Percentiles rank a stretch among this genome's conserved stretches.
Conservation (phyloP, 192 early-diverging fungal genomes). For the Linnemannia exigua region DNA sequence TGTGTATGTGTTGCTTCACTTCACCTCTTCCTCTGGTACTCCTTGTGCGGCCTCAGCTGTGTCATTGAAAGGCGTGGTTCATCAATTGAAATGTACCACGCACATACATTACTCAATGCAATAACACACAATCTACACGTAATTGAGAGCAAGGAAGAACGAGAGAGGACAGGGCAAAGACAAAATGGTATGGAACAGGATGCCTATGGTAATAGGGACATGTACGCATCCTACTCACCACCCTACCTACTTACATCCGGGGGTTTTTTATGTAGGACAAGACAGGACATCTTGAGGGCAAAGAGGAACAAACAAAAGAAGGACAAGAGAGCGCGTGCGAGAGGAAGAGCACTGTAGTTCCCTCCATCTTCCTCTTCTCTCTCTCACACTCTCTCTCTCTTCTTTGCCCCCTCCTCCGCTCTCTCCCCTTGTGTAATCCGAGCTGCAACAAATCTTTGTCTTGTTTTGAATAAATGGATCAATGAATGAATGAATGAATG, state of each 20-base stretch:
- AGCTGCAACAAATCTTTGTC: not conserved
- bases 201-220: not conserved
- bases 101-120: not conserved
- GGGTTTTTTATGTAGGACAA: not conserved
- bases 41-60: not conserved
- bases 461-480: not conserved
- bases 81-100: not conserved
- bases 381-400: not conserved
- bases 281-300: not conserved
- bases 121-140: not conserved
- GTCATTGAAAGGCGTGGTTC: not conserved
- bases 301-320: not conserved
- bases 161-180: not conserved
- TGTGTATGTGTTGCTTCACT: not conserved
- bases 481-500: too few species aligned
- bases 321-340: too few species aligned
- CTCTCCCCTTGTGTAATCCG: not conserved
- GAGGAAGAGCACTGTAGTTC: too few species aligned
- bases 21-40: not conserved
- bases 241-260: conserved; percentile 3
- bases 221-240: not conserved
- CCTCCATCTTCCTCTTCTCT: conserved; percentile 2
- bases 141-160: not conserved
- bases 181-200: not conserved
- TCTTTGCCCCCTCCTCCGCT: not conserved